Conservation (phyloP, 2,329 filamentous ascomycete genomes). For the Aspergillus bombycis region DNA sequence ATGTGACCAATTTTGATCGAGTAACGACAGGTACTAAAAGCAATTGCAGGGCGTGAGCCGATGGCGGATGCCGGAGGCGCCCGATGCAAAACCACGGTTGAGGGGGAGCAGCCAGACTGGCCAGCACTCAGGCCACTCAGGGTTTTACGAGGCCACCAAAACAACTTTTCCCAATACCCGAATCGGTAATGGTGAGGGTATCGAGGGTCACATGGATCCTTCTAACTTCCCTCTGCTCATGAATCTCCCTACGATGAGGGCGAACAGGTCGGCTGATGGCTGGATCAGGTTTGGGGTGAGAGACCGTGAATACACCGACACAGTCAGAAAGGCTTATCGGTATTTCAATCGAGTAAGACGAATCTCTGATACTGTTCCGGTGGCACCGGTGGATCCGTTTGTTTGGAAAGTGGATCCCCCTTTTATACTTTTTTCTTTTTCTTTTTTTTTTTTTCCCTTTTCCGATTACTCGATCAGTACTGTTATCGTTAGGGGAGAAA, state of each 20-base stretch:
- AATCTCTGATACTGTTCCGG: constrained; percentile 5
- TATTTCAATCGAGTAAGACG: constrained; percentile 16
- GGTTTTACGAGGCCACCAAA: constrained; percentile 4
- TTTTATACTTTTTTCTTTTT: constrained; percentile 5
- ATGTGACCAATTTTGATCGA: constrained; percentile 31
- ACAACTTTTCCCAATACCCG: constrained; percentile 10
- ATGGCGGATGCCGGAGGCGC: constrained; percentile 32
- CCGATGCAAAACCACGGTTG: constrained; percentile 28
- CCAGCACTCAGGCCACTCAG: neutral
- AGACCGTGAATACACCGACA: neutral
- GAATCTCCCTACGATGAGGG: neutral
- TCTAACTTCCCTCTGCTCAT: neutral
- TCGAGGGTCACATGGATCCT: constrained; percentile 5
- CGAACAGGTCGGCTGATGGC: neutral
- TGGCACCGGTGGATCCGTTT: constrained; percentile 18
- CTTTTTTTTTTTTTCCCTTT: constrained; percentile 5
- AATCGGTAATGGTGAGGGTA: constrained; percentile 30
- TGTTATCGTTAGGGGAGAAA: neutral
- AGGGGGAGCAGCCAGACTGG: constrained; percentile 1
- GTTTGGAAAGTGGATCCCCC: constrained; percentile 6
- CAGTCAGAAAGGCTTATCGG: constrained; percentile 1
- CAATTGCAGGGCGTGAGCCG: constrained; percentile 15
- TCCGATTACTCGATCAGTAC: constrained; percentile 13
- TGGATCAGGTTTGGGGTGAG: neutral
- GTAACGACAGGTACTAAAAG: constrained; percentile 22